phyloP scores from a whole-genome alignment of 2,329 filamentous ascomycete species.

The Penicillium sp. region DNA sequence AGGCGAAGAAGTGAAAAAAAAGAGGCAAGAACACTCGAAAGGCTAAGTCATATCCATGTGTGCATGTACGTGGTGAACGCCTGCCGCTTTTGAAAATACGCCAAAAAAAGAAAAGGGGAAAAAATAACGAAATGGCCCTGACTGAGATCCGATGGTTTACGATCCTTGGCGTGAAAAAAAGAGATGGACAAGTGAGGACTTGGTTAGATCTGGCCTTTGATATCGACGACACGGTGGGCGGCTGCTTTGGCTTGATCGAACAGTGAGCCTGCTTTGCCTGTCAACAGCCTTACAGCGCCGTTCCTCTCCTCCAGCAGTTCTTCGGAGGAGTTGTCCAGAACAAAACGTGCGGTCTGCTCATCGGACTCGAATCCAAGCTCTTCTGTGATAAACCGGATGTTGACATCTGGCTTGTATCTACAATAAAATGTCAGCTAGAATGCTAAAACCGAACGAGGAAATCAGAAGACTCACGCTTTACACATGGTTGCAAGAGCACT shows the following conservation, averaged over 20 bases:
- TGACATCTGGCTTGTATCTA: slow-evolving; percentile 90
- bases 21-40: not conserved
- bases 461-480: slow-evolving; percentile 72
- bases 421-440: not conserved
- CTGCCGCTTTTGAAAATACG: slow-evolving; percentile 6
- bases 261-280: slow-evolving; percentile 66
- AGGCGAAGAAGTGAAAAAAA: not conserved
- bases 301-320: slow-evolving; percentile 73
- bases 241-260: slow-evolving; percentile 72
- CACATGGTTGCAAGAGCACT: slow-evolving; percentile 88
- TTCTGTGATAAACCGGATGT: slow-evolving; percentile 87
- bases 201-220: slow-evolving; percentile 82
- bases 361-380: slow-evolving; percentile 95
- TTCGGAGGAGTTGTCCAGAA: slow-evolving; percentile 75
- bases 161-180: not conserved
- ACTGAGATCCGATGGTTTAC: not conserved
- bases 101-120: not conserved
- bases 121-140: not conserved
- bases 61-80: not conserved
- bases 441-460: not conserved
- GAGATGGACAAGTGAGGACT: slow-evolving; percentile 1
- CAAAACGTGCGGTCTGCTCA: slow-evolving; percentile 84
- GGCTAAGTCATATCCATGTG: not conserved
- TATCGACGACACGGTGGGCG: slow-evolving; percentile 86
- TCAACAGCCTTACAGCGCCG: slow-evolving; percentile 69